Conservation (phyloP, 2,329 filamentous ascomycete genomes). For the Aschersonia sp. region DNA sequence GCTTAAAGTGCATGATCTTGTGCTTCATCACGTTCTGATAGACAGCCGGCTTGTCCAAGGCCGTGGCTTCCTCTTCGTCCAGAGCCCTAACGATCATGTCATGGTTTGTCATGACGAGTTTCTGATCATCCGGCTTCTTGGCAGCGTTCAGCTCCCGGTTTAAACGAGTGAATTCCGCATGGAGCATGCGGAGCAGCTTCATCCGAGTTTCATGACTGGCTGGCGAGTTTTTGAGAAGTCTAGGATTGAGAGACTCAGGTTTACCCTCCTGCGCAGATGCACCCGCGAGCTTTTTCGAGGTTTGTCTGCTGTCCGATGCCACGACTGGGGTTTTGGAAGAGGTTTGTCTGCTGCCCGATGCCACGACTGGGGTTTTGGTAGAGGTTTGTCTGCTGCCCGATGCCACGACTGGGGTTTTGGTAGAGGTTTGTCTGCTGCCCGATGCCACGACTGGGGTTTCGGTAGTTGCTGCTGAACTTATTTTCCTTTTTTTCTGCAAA, state of each 20-base stretch:
- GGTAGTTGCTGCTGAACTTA: too few relatives aligned
- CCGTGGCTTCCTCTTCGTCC: constrained; percentile 66
- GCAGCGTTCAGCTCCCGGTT: constrained; percentile 47
- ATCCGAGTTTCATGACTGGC: constrained; percentile 40
- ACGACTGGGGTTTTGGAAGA: too few relatives aligned
- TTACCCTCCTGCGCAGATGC: constrained; percentile 7
- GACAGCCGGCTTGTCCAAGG: constrained; percentile 49
- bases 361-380: too few relatives aligned
- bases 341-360: too few relatives aligned
- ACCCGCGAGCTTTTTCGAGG: too few relatives aligned
- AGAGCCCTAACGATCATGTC: constrained; percentile 54
- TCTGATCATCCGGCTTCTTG: constrained; percentile 29
- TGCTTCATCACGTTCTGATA: constrained; percentile 80
- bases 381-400: neutral
- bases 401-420: too few relatives aligned
- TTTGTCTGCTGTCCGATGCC: neutral
- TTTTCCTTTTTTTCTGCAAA: too few relatives aligned
- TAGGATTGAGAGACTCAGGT: constrained; percentile 49
- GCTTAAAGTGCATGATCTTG: constrained; percentile 59
- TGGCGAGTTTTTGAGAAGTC: constrained; percentile 43
- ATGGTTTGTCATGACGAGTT: constrained; percentile 44
- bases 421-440: too few relatives aligned
- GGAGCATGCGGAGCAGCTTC: constrained; percentile 45
- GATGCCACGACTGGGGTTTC: too few relatives aligned
- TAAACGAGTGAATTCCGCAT: constrained; percentile 50